phyloP scores from a whole-genome alignment of 768 basidiomycete genomes.

The Boletus vinaceobasis region DNA sequence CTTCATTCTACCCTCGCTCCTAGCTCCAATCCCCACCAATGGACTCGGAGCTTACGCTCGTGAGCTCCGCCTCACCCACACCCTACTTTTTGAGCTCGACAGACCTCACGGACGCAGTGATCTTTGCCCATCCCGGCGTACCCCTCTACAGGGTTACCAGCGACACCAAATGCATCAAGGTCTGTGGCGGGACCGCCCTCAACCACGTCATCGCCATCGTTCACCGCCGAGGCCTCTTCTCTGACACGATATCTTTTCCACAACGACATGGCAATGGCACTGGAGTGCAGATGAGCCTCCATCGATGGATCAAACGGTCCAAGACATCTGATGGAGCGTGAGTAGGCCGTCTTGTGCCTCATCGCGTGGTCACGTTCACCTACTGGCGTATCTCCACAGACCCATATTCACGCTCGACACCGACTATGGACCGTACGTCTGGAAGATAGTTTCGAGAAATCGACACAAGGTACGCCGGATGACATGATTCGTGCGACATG shows the following conservation, averaged over 20 bases:
- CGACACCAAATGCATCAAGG: conserved; percentile 16
- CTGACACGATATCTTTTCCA: conserved; percentile 29
- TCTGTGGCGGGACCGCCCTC: conserved; percentile 11
- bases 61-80: conserved; percentile 23
- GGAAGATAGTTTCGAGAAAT: conserved; percentile 23
- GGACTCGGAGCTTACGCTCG: conserved; percentile 30
- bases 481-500: background rate
- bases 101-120: conserved; percentile 13
- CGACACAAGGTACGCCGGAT: conserved; percentile 19
- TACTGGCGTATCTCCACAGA: conserved; percentile 2
- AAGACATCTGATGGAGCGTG: conserved; percentile 24
- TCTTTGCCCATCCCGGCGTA: conserved; percentile 15
- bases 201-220: conserved; percentile 21
- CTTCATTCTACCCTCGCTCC: background rate
- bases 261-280: background rate
- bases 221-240: conserved; percentile 26
- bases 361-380: background rate
- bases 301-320: conserved; percentile 27
- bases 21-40: conserved; percentile 5
- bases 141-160: conserved; percentile 28
- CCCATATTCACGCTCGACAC: conserved; percentile 22
- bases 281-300: conserved; percentile 12
- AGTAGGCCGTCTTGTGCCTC: background rate
- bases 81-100: conserved; percentile 25
- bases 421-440: conserved; percentile 22